Conservation (phyloP, 306 rosid genomes). For the Cicer yamashitae region DNA sequence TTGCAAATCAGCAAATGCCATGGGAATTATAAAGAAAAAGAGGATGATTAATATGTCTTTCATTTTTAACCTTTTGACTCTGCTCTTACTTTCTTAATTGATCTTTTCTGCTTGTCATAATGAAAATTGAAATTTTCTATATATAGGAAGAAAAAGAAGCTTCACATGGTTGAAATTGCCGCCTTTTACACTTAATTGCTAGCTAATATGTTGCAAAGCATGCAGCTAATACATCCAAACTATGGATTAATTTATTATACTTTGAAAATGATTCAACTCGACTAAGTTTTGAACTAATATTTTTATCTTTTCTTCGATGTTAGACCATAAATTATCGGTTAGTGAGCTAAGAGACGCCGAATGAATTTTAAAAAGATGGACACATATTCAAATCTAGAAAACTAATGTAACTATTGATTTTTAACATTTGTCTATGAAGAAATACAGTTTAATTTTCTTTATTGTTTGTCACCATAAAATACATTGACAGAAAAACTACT, state of each 20-base stretch:
- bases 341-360: no score
- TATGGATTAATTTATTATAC: not conserved
- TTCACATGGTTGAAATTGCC: constrained; percentile 21
- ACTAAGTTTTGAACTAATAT: not conserved
- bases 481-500: not conserved
- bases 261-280: constrained; percentile 3
- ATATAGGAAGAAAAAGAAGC: constrained; percentile 12
- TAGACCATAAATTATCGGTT: no score
- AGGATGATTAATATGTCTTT: constrained; percentile 23
- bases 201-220: not conserved
- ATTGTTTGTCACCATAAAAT: not conserved
- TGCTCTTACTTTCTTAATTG: not conserved
- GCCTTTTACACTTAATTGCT: constrained; percentile 5
- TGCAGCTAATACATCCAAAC: constrained; percentile 40
- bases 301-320: not conserved
- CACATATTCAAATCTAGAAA: no score
- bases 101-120: not conserved
- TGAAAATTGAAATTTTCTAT: constrained; percentile 10
- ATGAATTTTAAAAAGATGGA: no score
- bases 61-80: constrained; percentile 32
- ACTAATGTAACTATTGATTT: no score
- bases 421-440: no score
- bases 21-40: constrained; percentile 37
- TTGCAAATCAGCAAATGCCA: constrained; percentile 19
- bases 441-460: not conserved